Conservation (phyloP, 768 basidiomycete genomes). For the Rhodotorula babjevae region DNA sequence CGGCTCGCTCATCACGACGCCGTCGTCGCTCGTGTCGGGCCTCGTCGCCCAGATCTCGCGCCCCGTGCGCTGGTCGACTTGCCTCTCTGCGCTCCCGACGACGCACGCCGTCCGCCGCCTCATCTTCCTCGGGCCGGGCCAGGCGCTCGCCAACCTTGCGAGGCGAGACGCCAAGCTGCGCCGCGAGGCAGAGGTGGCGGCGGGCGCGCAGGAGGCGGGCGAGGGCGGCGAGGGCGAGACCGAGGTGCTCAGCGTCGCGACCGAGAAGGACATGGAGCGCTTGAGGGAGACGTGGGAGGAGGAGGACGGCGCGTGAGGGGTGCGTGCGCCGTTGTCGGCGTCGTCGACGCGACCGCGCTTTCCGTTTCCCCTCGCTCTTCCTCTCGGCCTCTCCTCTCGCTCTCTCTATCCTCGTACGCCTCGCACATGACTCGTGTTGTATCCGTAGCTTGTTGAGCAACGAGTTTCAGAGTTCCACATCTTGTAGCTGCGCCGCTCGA, state of each 20-base stretch:
- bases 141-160: slow-evolving; percentile 43
- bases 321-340: no score
- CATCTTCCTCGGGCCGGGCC: slow-evolving; percentile 43
- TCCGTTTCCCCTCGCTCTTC: no score
- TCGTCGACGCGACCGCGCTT: no score
- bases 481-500: no score
- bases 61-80: slow-evolving; percentile 42
- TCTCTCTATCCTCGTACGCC: no score
- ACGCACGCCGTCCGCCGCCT: slow-evolving; percentile 23
- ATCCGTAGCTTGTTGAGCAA: no score
- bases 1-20: slow-evolving; percentile 37
- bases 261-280: slow-evolving; percentile 31
- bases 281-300: slow-evolving; percentile 17
- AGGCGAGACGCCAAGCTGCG: slow-evolving; percentile 16
- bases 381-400: no score
- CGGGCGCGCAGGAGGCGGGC: not conserved
- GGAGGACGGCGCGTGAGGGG: slow-evolving; percentile 11
- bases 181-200: slow-evolving; percentile 4
- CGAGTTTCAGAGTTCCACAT: no score
- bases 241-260: slow-evolving; percentile 38
- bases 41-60: slow-evolving; percentile 42
- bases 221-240: not conserved
- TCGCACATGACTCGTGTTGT: no score
- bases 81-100: slow-evolving; percentile 30
- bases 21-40: slow-evolving; percentile 38